Conservation (phyloP, 2,329 filamentous ascomycete species). For the Fusarium multiceps region DNA sequence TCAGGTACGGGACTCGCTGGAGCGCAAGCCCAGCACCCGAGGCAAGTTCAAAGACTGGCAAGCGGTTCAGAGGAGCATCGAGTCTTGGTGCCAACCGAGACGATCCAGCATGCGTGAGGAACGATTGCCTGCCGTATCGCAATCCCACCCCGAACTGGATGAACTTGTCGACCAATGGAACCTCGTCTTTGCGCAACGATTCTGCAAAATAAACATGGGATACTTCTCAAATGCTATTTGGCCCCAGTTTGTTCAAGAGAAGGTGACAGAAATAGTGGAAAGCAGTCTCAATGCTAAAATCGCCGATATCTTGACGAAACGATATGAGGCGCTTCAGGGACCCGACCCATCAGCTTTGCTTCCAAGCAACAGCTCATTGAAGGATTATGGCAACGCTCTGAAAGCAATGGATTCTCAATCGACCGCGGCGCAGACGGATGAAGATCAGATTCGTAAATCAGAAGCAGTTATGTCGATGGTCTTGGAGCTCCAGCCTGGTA, state of each 20-base stretch:
- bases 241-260: not conserved
- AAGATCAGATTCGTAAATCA: constrained; percentile 3
- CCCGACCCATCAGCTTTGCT: not conserved
- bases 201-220: constrained; percentile 6
- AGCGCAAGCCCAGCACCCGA: not conserved
- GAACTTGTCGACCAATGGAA: constrained; percentile 36
- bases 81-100: constrained; percentile 15
- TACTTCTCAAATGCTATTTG: not conserved
- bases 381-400: constrained; percentile 1
- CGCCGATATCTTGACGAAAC: not conserved
- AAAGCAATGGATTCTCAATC: not conserved
- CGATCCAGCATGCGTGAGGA: constrained; percentile 5
- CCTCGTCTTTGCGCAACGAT: constrained; percentile 9
- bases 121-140: not conserved
- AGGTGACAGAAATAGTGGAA: not conserved
- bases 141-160: constrained; percentile 11
- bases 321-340: constrained; percentile 8
- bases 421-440: not conserved
- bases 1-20: fast-evolving
- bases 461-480: constrained; percentile 33
- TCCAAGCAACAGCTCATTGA: not conserved
- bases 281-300: constrained; percentile 6
- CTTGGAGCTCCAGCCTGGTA: constrained; percentile 16
- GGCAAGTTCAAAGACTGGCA: not conserved
- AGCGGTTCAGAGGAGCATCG: not conserved